Percentiles rank a stretch among this genome's conserved stretches.
Evolutionary conservation across 495 filamentous ascomycete species (phyloP).

Genomic region (Aspergillus sclerotiicarbonarius): DNA sequence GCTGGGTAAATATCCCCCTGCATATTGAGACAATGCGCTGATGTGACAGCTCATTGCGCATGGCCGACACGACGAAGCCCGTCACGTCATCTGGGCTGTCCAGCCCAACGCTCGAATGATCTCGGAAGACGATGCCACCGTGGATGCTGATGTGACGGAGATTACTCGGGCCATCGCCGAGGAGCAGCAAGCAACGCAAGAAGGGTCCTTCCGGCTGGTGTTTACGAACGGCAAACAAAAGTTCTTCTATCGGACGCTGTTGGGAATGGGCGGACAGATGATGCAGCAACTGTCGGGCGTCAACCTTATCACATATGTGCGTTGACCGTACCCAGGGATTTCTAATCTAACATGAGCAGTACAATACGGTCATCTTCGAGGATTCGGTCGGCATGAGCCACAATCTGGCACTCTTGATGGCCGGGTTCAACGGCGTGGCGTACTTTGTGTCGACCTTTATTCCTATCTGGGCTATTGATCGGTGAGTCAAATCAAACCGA

Average conservation of each 20-base stretch:
- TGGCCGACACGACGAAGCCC: conserved; percentile 29
- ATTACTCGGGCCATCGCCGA: conserved; percentile 31
- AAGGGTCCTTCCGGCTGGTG: conserved; percentile 29
- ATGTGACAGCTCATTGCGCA: conserved; percentile 30
- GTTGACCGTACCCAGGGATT: conserved; percentile 2
- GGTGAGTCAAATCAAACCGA: conserved; percentile 13
- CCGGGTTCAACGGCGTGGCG: conserved; percentile 46
- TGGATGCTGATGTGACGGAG: conserved; percentile 28
- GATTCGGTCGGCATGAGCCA: conserved; percentile 37
- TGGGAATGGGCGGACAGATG: conserved; percentile 42
- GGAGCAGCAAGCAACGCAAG: conserved; percentile 25
- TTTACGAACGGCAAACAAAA: conserved; percentile 39
- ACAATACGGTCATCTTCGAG: conserved; percentile 38
- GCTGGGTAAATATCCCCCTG: conserved; percentile 31
- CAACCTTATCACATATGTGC: conserved; percentile 44
- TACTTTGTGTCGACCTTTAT: conserved; percentile 49
- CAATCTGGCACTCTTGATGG: conserved; percentile 41
- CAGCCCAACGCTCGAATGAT: conserved; percentile 31
- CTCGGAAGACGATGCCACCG: conserved; percentile 23
- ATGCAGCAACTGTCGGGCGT: conserved; percentile 48
- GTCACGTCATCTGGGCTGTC: conserved; percentile 32
- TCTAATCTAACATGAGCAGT: conserved; percentile 15
- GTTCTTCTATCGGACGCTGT: conserved; percentile 30
- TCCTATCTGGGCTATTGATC: conserved; percentile 52
- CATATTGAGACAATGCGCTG: neutral